phyloP scores from a whole-genome alignment of 1,139 yeast species.

The Lodderomyces margitis region DNA sequence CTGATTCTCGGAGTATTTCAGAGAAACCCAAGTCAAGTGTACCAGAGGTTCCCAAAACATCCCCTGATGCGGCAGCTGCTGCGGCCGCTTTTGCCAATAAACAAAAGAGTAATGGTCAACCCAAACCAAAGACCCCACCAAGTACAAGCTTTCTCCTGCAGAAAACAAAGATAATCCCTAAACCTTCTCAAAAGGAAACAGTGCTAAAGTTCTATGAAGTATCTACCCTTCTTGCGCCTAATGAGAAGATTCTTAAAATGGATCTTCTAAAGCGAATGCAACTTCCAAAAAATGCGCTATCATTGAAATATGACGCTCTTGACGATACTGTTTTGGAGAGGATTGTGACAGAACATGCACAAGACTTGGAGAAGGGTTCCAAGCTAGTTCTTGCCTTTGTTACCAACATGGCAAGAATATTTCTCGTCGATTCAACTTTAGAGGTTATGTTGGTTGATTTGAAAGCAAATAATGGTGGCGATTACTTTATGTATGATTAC shows the following conservation, averaged over 20 bases:
- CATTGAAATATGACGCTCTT: slow-evolving; percentile 22
- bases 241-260: slow-evolving; percentile 44
- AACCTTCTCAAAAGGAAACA: slow-evolving; percentile 4
- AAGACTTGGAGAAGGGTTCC: slow-evolving; percentile 32
- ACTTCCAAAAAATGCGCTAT: slow-evolving; percentile 25
- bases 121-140: background rate
- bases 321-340: slow-evolving; percentile 39
- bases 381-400: slow-evolving; percentile 48
- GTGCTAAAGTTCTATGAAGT: slow-evolving; percentile 34
- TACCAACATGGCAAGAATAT: slow-evolving; percentile 46
- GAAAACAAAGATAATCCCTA: background rate
- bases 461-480: slow-evolving; percentile 52
- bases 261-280: slow-evolving; percentile 41
- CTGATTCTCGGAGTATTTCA: background rate
- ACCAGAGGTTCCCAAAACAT: slow-evolving; percentile 2
- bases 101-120: slow-evolving; percentile 5
- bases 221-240: slow-evolving; percentile 29
- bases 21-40: background rate
- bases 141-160: slow-evolving; percentile 16
- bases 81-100: slow-evolving; percentile 15
- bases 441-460: slow-evolving; percentile 45
- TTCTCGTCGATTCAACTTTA: slow-evolving; percentile 37
- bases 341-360: slow-evolving; percentile 40
- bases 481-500: slow-evolving; percentile 75
- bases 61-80: slow-evolving; percentile 12